Percentiles rank a stretch among this genome's conserved stretches.
These are phyloP conservation scores for Chytriomyces confervae DNA, from an alignment of 192 early-diverging fungal genomes.

Conservation along the genomic window DNA sequence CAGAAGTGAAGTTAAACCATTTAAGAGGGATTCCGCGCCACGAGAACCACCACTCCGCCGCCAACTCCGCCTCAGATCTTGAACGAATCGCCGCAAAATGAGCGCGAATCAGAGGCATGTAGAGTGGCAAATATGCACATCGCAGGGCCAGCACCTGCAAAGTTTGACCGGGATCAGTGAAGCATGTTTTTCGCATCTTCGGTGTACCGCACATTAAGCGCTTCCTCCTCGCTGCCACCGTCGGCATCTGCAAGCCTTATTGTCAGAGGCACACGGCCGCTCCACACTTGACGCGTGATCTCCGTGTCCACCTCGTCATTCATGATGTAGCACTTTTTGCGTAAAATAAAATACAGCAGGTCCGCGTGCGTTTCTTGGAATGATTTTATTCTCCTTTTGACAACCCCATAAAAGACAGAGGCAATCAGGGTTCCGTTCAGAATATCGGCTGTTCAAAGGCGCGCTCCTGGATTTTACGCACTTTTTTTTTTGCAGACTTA, in stretches of 20 bases:
- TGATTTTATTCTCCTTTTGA: too few relatives aligned
- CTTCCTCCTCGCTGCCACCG: neutral
- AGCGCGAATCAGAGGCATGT: conserved; percentile 3
- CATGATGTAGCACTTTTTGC: neutral
- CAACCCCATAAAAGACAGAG: too few relatives aligned
- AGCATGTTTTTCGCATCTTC: neutral
- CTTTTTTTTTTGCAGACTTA: neutral
- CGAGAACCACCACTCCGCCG: conserved; percentile 17
- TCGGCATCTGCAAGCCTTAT: neutral
- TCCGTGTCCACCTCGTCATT: neutral
- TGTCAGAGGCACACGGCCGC: neutral
- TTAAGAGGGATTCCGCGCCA: conserved; percentile 33
- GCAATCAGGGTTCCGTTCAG: too few relatives aligned
- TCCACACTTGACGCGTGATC: neutral
- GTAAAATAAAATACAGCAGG: neutral
- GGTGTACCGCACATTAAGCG: neutral
- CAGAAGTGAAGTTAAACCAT: conserved; percentile 2
- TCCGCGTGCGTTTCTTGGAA: neutral
- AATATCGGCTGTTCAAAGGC: too few relatives aligned
- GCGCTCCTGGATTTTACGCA: neutral
- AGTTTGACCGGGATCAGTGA: neutral
- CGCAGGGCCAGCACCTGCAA: conserved; percentile 25
- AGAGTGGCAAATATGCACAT: conserved; percentile 20
- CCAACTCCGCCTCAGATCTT: neutral
- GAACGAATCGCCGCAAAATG: conserved; percentile 3